These are phyloP conservation scores for Magnusiomyces suaveolens DNA, from an alignment of 1,139 yeast genomes.

Conservation along the genomic window DNA sequence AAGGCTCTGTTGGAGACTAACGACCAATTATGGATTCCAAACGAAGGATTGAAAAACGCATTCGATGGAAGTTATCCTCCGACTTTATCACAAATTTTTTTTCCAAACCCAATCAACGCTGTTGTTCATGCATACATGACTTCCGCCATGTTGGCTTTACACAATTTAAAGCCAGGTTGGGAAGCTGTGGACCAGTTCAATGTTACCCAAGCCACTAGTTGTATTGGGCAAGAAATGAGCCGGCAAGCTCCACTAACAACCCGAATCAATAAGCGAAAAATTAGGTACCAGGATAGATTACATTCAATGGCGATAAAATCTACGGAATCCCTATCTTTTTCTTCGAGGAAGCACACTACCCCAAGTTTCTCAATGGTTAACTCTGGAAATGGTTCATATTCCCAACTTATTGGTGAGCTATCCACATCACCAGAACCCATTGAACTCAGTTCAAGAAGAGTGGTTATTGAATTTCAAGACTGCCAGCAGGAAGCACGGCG, in stretches of 20 bases:
- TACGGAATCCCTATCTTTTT: no score
- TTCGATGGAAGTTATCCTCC: background rate
- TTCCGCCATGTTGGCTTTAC: background rate
- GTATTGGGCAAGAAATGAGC: no score
- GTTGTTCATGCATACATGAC: background rate
- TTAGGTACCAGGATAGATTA: no score
- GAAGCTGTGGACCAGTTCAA: background rate
- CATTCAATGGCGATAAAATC: no score
- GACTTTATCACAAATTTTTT: conserved; percentile 6
- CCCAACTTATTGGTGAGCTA: no score
- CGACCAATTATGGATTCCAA: background rate
- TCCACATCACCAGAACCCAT: background rate
- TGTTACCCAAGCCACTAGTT: no score
- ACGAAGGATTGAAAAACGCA: background rate
- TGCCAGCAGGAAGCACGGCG: conserved; percentile 1
- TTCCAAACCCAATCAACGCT: conserved; percentile 2
- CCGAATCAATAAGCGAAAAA: no score
- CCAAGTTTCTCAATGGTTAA: no score
- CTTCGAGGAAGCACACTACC: no score
- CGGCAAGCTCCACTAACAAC: no score
- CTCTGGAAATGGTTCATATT: background rate
- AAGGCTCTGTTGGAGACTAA: background rate
- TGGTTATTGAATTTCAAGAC: background rate
- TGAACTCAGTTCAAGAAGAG: background rate
- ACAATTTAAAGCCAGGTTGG: background rate